phyloP scores from a whole-genome alignment of 805 yeast species.

The Phaffomyces opuntiae region DNA sequence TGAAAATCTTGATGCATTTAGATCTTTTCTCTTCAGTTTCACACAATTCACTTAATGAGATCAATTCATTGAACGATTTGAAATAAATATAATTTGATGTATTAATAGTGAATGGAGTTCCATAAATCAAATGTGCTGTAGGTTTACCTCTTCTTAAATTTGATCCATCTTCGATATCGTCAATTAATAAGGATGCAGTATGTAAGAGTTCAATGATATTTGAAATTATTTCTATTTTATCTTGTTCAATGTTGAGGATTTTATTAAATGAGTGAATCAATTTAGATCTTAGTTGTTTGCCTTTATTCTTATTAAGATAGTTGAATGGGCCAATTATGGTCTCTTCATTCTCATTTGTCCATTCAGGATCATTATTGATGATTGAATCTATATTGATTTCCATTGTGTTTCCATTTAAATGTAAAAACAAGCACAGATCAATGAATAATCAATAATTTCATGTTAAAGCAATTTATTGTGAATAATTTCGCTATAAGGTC shows the following conservation, averaged over 20 bases:
- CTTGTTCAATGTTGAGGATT: constrained; percentile 37
- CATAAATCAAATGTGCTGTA: constrained; percentile 72
- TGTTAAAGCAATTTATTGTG: too few relatives aligned
- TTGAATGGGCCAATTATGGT: constrained; percentile 20
- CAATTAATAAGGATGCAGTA: constrained; percentile 63
- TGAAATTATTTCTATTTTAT: constrained; percentile 33
- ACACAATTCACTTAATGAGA: constrained; percentile 23
- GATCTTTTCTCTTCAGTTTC: not conserved
- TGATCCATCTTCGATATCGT: constrained; percentile 84
- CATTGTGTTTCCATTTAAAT: not conserved
- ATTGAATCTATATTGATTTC: not conserved
- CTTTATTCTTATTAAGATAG: constrained; percentile 19
- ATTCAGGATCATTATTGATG: constrained; percentile 4
- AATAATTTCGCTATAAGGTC: too few relatives aligned
- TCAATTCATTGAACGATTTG: constrained; percentile 49
- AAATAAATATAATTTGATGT: constrained; percentile 81
- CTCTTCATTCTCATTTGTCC: constrained; percentile 4
- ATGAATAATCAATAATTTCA: too few relatives aligned
- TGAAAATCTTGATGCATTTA: constrained; percentile 36
- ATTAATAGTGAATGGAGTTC: constrained; percentile 74
- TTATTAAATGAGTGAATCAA: constrained; percentile 48
- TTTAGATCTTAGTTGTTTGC: constrained; percentile 21
- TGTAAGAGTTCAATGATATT: constrained; percentile 54
- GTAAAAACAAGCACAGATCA: too few relatives aligned
- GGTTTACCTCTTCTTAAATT: constrained; percentile 67